phyloP scores from a whole-genome alignment of 2,329 filamentous ascomycete genomes.

The Helminthosporium solani region DNA sequence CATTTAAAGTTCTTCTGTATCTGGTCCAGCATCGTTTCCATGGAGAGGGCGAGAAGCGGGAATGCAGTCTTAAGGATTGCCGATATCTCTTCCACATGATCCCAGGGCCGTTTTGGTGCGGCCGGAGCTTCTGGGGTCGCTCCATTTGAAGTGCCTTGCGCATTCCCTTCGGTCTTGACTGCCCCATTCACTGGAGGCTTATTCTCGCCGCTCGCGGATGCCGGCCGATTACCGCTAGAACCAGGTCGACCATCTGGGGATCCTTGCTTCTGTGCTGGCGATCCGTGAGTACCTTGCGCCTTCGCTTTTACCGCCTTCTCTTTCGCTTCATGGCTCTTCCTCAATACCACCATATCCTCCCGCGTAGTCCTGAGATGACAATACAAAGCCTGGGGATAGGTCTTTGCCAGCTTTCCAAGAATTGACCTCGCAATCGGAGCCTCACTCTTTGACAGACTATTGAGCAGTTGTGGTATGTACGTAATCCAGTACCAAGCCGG shows the following conservation, averaged over 20 bases:
- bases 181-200: conserved; percentile 50
- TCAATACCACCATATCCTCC: conserved; percentile 90
- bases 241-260: conserved; percentile 36
- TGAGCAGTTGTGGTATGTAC: conserved; percentile 94
- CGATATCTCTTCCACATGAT: conserved; percentile 94
- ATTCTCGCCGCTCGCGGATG: conserved; percentile 39
- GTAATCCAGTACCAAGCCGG: conserved; percentile 99
- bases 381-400: conserved; percentile 91
- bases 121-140: conserved; percentile 25
- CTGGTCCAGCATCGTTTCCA: conserved; percentile 99
- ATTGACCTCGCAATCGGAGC: conserved; percentile 83
- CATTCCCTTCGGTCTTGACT: conserved; percentile 42
- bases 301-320: conserved; percentile 55
- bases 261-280: conserved; percentile 39
- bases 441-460: conserved; percentile 87
- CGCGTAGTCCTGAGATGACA: conserved; percentile 91
- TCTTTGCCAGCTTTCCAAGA: conserved; percentile 89
- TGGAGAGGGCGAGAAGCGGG: conserved; percentile 89
- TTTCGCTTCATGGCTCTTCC: conserved; percentile 74
- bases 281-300: conserved; percentile 58
- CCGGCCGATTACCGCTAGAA: conserved; percentile 34
- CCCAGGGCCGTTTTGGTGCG: conserved; percentile 77
- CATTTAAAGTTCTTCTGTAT: conserved; percentile 99
- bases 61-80: conserved; percentile 95
- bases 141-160: conserved; percentile 35